phyloP scores from a whole-genome alignment of 768 basidiomycete genomes.

The Amanita fuliginea region DNA sequence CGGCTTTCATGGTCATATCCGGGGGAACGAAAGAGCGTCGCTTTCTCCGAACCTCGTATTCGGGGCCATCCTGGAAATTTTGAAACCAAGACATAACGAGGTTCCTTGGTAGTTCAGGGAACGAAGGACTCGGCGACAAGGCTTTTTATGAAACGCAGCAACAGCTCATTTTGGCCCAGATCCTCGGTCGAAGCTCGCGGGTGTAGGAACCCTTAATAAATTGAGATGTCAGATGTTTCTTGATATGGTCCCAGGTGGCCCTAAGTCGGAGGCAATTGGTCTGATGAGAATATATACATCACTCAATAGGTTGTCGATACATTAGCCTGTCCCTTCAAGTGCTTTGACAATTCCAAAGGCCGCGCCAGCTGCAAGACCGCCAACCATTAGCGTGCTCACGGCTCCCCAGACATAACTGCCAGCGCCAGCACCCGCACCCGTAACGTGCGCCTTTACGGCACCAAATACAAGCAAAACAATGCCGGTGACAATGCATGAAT shows the following conservation, averaged over 20 bases:
- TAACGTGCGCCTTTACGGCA: slow-evolving; percentile 79
- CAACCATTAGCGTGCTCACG: slow-evolving; percentile 77
- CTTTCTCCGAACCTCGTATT: slow-evolving; percentile 33
- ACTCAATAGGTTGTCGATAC: no score
- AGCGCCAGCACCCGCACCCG: slow-evolving; percentile 59
- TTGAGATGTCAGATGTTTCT: background rate
- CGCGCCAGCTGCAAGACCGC: slow-evolving; percentile 77
- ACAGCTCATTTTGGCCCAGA: background rate
- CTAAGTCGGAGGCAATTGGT: no score
- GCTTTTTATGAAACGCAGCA: slow-evolving; percentile 1
- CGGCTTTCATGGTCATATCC: slow-evolving; percentile 27
- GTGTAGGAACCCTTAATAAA: background rate
- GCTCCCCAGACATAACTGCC: slow-evolving; percentile 82
- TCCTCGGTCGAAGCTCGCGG: background rate
- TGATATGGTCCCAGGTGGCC: no score
- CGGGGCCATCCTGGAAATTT: slow-evolving; percentile 34
- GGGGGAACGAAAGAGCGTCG: slow-evolving; percentile 29
- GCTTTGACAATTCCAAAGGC: slow-evolving; percentile 43
- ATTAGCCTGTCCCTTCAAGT: slow-evolving; percentile 23
- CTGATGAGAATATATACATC: no score
- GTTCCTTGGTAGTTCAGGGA: background rate
- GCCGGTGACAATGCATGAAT: slow-evolving; percentile 74
- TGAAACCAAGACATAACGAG: slow-evolving; percentile 29
- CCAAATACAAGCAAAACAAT: slow-evolving; percentile 84
- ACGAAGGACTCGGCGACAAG: background rate